A percentile compares a stretch with the other conserved stretches of the same genome.
Conservation (phyloP, 2,329 filamentous ascomycete species). For the Alternaria sp. region DNA sequence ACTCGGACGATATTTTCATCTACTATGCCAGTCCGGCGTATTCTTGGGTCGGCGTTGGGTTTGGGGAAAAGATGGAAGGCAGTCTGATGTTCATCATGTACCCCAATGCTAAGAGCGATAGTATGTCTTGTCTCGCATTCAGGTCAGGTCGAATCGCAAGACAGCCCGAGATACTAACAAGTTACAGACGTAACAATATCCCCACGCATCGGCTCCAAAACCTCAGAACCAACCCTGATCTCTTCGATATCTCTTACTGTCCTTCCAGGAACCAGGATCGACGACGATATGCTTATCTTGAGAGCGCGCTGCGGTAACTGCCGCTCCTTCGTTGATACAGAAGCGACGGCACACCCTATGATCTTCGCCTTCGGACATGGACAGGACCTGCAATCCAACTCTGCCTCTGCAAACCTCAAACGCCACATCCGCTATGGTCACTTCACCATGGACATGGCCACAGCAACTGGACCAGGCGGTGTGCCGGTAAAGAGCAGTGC, state of each 20-base stretch:
- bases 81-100: conserved; percentile 58
- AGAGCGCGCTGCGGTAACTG: conserved; percentile 53
- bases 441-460: conserved; percentile 54
- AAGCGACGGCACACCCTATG: conserved; percentile 48
- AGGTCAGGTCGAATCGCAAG: background rate
- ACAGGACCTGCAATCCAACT: conserved; percentile 39
- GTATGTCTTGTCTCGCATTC: conserved; percentile 26
- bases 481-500: conserved; percentile 42
- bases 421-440: conserved; percentile 52
- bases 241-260: conserved; percentile 40
- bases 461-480: conserved; percentile 48
- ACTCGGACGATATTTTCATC: conserved; percentile 47
- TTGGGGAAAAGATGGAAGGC: conserved; percentile 55
- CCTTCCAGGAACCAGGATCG: conserved; percentile 43
- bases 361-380: conserved; percentile 55
- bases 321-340: conserved; percentile 47
- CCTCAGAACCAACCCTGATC: conserved; percentile 49
- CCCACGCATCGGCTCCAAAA: conserved; percentile 46
- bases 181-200: conserved; percentile 49
- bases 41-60: conserved; percentile 57
- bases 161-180: conserved; percentile 12
- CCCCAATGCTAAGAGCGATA: conserved; percentile 45
- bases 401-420: conserved; percentile 46
- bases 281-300: conserved; percentile 50
- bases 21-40: conserved; percentile 49